Evolutionary conservation across 2,329 filamentous ascomycete genomes (phyloP).

Genomic region (Sphaerulina vaccinii): DNA sequence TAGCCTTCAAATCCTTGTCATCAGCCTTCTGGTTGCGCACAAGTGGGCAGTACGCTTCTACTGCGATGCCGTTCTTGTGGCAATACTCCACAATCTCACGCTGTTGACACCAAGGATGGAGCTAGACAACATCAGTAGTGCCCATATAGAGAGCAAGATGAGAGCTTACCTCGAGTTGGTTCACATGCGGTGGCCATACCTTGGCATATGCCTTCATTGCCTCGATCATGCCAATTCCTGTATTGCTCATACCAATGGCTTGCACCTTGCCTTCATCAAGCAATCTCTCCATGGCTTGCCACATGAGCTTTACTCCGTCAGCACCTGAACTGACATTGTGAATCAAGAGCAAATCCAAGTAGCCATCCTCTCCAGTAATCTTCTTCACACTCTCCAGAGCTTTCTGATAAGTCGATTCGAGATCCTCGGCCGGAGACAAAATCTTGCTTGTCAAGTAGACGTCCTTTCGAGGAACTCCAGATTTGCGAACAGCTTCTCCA

Average conservation of each 20-base stretch:
- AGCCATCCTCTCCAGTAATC: slow-evolving; percentile 58
- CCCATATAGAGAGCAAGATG: slow-evolving; percentile 17
- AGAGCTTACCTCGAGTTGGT: slow-evolving; percentile 71
- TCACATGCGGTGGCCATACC: slow-evolving; percentile 68
- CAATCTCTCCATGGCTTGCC: slow-evolving; percentile 64
- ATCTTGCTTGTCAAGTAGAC: slow-evolving; percentile 73
- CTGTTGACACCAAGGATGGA: slow-evolving; percentile 72
- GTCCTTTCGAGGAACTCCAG: slow-evolving; percentile 56
- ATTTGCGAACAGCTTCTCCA: slow-evolving; percentile 60
- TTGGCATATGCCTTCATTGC: slow-evolving; percentile 66
- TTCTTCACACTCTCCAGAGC: slow-evolving; percentile 63
- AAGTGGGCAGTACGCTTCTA: slow-evolving; percentile 65
- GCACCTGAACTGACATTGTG: slow-evolving; percentile 61
- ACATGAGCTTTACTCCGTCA: slow-evolving; percentile 60
- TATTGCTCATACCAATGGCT: slow-evolving; percentile 73
- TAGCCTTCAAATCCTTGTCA: slow-evolving; percentile 61
- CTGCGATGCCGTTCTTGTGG: slow-evolving; percentile 57
- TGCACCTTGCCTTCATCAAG: slow-evolving; percentile 59
- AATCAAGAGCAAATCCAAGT: slow-evolving; percentile 70
- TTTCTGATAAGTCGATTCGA: slow-evolving; percentile 60
- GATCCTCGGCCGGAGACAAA: slow-evolving; percentile 52
- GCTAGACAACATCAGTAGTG: slow-evolving; percentile 43
- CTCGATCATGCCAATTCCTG: slow-evolving; percentile 65
- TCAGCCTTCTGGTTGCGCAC: slow-evolving; percentile 70
- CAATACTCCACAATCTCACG: slow-evolving; percentile 59